These are phyloP conservation scores for Kluyveromyces wickerhamii DNA, from an alignment of 805 yeast species.

Conservation along the genomic window DNA sequence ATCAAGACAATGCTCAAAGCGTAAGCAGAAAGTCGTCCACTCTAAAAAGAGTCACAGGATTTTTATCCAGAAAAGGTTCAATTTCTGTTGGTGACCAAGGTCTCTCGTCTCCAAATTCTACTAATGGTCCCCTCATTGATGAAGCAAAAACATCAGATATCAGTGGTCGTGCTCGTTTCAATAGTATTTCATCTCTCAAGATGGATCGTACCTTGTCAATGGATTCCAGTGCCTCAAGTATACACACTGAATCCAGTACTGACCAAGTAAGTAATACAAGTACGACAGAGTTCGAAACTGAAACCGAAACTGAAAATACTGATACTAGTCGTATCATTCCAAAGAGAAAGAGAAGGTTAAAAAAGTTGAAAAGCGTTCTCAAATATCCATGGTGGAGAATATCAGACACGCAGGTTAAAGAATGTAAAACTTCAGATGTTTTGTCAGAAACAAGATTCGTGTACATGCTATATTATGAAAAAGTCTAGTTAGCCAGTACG, in stretches of 20 bases:
- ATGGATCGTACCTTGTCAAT: slow-evolving; percentile 8
- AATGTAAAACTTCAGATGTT: slow-evolving; percentile 49
- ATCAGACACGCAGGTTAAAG: slow-evolving; percentile 67
- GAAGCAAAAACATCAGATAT: background rate
- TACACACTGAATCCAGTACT: slow-evolving; percentile 1
- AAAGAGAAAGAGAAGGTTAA: slow-evolving; percentile 33
- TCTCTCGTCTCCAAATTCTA: background rate
- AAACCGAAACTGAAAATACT: background rate
- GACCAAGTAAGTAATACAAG: slow-evolving; percentile 14
- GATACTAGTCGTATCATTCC: background rate
- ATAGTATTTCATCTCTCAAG: slow-evolving; percentile 13
- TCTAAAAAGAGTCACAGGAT: slow-evolving; percentile 15
- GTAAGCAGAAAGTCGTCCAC: slow-evolving; percentile 13
- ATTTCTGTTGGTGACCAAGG: slow-evolving; percentile 2
- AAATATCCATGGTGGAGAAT: slow-evolving; percentile 76
- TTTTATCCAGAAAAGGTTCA: slow-evolving; percentile 17
- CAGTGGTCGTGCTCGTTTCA: slow-evolving; percentile 5
- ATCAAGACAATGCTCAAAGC: slow-evolving; percentile 8
- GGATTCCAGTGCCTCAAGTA: slow-evolving; percentile 5
- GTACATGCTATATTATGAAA: slow-evolving; percentile 79
- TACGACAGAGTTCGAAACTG: slow-evolving; percentile 12
- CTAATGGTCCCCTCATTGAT: background rate
- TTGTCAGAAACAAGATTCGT: slow-evolving; percentile 66
- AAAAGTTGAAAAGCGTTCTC: slow-evolving; percentile 46
- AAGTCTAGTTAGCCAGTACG: slow-evolving; percentile 29